Conservation (phyloP, 1,284 basidiomycete species). For the Cryptococcus wingfieldii region DNA sequence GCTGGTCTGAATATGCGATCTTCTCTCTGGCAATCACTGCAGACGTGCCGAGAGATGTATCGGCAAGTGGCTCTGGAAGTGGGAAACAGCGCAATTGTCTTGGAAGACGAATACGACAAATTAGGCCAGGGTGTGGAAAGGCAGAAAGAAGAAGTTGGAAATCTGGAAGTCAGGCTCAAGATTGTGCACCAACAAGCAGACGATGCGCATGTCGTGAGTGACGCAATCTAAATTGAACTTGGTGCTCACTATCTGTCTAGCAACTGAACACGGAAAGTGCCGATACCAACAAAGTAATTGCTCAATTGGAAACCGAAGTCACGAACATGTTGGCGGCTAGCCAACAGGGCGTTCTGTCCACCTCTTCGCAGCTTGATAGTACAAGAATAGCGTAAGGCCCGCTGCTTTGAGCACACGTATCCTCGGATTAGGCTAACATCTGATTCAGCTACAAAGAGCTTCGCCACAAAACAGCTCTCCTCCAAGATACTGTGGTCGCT, state of each 20-base stretch:
- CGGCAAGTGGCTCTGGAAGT: constrained; percentile 62
- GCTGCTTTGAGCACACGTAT: not conserved
- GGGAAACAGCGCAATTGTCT: constrained; percentile 66
- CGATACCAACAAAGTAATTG: constrained; percentile 31
- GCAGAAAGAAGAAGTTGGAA: constrained; percentile 61
- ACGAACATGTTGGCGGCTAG: constrained; percentile 33
- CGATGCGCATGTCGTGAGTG: constrained; percentile 66
- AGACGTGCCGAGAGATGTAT: constrained; percentile 63
- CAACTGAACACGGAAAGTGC: constrained; percentile 30
- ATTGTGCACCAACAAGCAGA: constrained; percentile 63
- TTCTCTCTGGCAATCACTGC: constrained; percentile 67
- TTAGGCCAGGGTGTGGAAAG: constrained; percentile 48
- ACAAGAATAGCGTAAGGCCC: constrained; percentile 38
- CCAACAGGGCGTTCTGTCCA: constrained; percentile 34
- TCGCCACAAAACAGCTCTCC: constrained; percentile 36
- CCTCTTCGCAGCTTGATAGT: constrained; percentile 38
- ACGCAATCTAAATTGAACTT: not conserved
- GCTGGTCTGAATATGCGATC: constrained; percentile 63
- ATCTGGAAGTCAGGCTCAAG: constrained; percentile 55
- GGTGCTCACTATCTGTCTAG: constrained; percentile 19
- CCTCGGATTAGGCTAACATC: not conserved
- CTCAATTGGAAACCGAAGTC: constrained; percentile 37
- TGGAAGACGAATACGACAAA: constrained; percentile 74
- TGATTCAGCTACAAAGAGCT: constrained; percentile 37
- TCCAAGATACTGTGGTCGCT: constrained; percentile 33